Conservation (phyloP, 1,284 basidiomycete species). For the Apiotrichum porosum region DNA sequence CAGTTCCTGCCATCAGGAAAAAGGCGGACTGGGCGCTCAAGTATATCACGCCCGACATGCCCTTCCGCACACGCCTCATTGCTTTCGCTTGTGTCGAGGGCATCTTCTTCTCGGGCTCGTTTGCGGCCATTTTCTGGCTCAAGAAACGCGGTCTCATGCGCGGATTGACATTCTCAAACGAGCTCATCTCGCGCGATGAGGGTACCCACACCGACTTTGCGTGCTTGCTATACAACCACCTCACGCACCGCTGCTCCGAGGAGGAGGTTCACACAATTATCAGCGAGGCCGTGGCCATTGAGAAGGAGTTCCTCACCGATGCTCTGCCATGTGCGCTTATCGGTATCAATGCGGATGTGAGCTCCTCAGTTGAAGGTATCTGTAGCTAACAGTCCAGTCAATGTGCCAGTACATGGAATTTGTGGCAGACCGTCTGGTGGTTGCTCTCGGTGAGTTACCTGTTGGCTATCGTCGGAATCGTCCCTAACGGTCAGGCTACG, state of each 20-base stretch:
- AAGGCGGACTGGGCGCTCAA: conserved; percentile 89
- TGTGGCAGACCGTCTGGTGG: conserved; percentile 81
- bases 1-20: conserved; percentile 63
- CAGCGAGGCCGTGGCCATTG: conserved; percentile 71
- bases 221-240: conserved; percentile 67
- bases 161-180: conserved; percentile 90
- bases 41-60: conserved; percentile 78
- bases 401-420: conserved; percentile 96
- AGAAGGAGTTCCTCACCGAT: conserved; percentile 72
- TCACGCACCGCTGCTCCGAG: conserved; percentile 65
- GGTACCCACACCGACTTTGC: conserved; percentile 88
- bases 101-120: conserved; percentile 93
- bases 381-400: conserved; percentile 61
- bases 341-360: conserved; percentile 53
- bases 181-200: conserved; percentile 92
- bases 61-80: conserved; percentile 79
- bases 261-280: conserved; percentile 69
- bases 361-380: conserved; percentile 22
- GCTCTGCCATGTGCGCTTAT: conserved; percentile 52
- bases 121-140: conserved; percentile 96
- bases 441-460: conserved; percentile 56
- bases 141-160: conserved; percentile 99
- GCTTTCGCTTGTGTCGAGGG: conserved; percentile 96
- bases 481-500: conserved; percentile 51
- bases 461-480: too few relatives aligned